Conservation (phyloP, 768 basidiomycete species). For the Termitomyces sp. region DNA sequence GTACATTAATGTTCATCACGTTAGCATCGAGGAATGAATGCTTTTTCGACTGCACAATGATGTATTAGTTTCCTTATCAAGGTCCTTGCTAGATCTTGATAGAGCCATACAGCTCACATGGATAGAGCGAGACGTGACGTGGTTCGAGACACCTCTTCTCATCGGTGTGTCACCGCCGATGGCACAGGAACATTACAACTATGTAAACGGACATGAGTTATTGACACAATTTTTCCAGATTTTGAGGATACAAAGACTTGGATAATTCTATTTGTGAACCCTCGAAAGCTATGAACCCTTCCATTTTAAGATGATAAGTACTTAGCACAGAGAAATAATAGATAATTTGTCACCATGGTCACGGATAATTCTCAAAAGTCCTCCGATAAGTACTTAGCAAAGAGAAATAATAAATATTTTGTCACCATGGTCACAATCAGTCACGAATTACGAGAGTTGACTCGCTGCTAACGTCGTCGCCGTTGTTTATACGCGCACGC, state of each 20-base stretch:
- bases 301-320: no score
- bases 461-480: no score
- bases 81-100: background rate
- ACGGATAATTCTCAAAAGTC: no score
- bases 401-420: no score
- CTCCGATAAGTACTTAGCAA: no score
- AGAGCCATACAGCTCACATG: background rate
- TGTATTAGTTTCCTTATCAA: background rate
- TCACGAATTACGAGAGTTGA: no score
- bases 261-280: no score
- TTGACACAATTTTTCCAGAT: background rate
- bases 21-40: background rate
- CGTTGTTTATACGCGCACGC: no score
- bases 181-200: background rate
- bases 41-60: background rate
- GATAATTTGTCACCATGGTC: no score
- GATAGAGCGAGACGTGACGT: background rate
- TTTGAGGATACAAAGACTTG: background rate
- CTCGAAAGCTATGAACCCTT: no score
- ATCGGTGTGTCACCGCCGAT: background rate
- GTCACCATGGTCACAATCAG: no score
- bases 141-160: background rate
- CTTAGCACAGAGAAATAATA: no score
- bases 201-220: background rate
- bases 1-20: background rate